These are phyloP conservation scores for Candida sonorensis DNA, from an alignment of 805 yeast species.

Conservation along the genomic window DNA sequence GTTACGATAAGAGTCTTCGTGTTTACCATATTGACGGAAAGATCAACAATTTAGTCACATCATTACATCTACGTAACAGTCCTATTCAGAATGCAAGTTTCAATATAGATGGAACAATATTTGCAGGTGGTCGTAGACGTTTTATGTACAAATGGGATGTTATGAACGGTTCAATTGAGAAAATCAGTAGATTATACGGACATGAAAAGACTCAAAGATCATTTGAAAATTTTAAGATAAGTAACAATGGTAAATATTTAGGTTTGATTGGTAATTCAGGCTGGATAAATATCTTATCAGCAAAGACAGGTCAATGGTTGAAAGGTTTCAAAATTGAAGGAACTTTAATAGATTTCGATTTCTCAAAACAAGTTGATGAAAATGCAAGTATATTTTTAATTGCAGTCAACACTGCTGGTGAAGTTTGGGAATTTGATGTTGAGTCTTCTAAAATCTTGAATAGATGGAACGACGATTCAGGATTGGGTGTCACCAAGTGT, in stretches of 20 bases:
- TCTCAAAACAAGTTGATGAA: conserved; percentile 28
- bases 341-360: conserved; percentile 71
- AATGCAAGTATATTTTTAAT: conserved; percentile 42
- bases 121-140: conserved; percentile 86
- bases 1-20: conserved; percentile 84
- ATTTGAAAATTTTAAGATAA: conserved; percentile 77
- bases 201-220: conserved; percentile 80
- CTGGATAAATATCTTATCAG: conserved; percentile 78
- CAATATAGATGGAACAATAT: conserved; percentile 46
- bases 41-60: conserved; percentile 70
- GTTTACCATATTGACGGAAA: conserved; percentile 89
- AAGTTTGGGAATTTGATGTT: conserved; percentile 80
- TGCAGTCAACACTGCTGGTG: conserved; percentile 68
- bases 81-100: conserved; percentile 78
- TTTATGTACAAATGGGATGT: conserved; percentile 92
- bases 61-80: conserved; percentile 68
- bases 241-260: conserved; percentile 64
- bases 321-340: conserved; percentile 89
- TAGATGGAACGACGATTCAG: conserved; percentile 83
- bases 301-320: conserved; percentile 78
- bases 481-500: conserved; percentile 74
- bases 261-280: conserved; percentile 84
- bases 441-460: conserved; percentile 41
- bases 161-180: conserved; percentile 54
- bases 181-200: conserved; percentile 85